These are phyloP conservation scores for Chlamydomonas sp. DNA, from an alignment of 139 green algal genomes.

Conservation along the genomic window DNA sequence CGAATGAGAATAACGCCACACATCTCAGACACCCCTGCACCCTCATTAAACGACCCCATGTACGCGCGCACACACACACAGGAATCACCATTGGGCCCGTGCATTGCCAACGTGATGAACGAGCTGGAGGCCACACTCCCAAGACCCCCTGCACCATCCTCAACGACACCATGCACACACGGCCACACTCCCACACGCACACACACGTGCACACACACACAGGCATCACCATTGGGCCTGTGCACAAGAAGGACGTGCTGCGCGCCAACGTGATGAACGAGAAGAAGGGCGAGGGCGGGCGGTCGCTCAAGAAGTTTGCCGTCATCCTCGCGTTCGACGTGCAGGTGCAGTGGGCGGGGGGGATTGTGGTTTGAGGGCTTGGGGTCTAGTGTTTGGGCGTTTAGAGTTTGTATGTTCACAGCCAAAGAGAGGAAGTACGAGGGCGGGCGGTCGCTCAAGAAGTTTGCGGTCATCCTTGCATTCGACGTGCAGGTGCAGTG, in stretches of 20 bases:
- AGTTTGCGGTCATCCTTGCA: conserved; percentile 92
- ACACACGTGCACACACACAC: conserved; percentile 1
- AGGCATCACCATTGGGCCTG: conserved; percentile 92
- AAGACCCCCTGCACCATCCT: neutral
- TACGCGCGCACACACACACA: neutral
- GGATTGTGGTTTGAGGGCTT: too few relatives aligned
- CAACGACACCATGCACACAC: conserved; percentile 3
- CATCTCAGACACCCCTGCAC: neutral
- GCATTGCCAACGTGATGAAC: too few relatives aligned
- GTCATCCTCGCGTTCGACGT: conserved; percentile 97
- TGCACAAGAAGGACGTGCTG: conserved; percentile 96
- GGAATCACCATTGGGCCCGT: conserved; percentile 95
- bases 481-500: conserved; percentile 88
- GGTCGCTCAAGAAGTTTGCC: conserved; percentile 84
- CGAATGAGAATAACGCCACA: too few relatives aligned
- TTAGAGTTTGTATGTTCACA: too few relatives aligned
- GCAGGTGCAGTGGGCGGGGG: conserved; percentile 64
- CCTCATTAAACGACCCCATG: neutral
- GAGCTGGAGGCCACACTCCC: too few relatives aligned
- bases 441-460: conserved; percentile 44
- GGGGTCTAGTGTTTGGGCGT: too few relatives aligned
- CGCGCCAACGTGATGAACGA: conserved; percentile 95
- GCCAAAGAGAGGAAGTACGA: conserved; percentile 72
- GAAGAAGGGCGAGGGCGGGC: conserved; percentile 37
- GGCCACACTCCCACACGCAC: too few relatives aligned